phyloP scores from a whole-genome alignment of 1,284 basidiomycete species.

The Chalciporus piperatoides region DNA sequence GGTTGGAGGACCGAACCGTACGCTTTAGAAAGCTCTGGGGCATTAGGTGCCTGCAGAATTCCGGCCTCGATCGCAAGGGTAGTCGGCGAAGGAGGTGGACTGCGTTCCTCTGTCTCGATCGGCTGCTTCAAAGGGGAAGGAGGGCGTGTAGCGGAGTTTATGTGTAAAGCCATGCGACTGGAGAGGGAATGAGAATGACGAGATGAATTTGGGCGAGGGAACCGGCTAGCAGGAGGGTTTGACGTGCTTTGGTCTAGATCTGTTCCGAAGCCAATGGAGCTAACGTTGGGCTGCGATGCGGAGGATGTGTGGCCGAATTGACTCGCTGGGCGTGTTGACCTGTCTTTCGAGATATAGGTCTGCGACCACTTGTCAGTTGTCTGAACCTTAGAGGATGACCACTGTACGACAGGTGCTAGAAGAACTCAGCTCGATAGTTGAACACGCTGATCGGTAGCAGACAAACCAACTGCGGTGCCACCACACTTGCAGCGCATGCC shows the following conservation, averaged over 20 bases:
- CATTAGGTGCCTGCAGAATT: conserved; percentile 59
- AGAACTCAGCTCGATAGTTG: conserved; percentile 14
- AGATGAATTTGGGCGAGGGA: conserved; percentile 46
- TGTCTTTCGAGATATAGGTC: conserved; percentile 61
- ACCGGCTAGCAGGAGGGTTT: conserved; percentile 39
- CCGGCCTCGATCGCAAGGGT: conserved; percentile 40
- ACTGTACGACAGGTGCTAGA: conserved; percentile 65
- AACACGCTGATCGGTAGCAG: conserved; percentile 12
- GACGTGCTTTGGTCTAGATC: conserved; percentile 14
- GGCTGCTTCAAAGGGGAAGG: conserved; percentile 56
- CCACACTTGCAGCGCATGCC: conserved; percentile 72
- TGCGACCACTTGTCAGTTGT: conserved; percentile 69
- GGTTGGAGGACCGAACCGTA: conserved; percentile 78
- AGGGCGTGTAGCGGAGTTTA: conserved; percentile 49
- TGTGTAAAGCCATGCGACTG: conserved; percentile 54
- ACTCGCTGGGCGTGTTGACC: conserved; percentile 31
- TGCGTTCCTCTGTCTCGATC: conserved; percentile 20
- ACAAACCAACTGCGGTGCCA: conserved; percentile 69
- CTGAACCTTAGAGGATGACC: conserved; percentile 45
- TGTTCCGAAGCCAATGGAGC: conserved; percentile 6
- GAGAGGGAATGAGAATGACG: conserved; percentile 35
- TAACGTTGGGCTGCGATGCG: conserved; percentile 15
- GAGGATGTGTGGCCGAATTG: conserved; percentile 19
- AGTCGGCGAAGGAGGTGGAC: conserved; percentile 37
- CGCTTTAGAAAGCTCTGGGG: conserved; percentile 68